These are phyloP conservation scores for Pseudozyma tsukubaensis DNA, from an alignment of 1,284 basidiomycete genomes.

Conservation along the genomic window DNA sequence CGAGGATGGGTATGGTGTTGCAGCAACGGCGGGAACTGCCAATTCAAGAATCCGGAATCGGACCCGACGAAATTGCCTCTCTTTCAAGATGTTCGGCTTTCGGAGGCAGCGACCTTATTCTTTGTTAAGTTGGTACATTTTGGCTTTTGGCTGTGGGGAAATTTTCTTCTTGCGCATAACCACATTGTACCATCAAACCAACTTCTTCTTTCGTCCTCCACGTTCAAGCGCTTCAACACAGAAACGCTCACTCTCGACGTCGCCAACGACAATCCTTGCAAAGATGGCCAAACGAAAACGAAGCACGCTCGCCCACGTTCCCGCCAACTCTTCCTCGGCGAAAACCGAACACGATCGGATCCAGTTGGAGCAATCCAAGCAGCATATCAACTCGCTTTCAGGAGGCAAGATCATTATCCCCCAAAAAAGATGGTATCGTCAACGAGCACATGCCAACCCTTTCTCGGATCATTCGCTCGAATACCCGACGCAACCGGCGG, in stretches of 20 bases:
- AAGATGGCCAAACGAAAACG: slow-evolving; percentile 45
- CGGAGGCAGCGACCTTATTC: background rate
- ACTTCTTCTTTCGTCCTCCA: background rate
- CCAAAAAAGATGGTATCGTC: slow-evolving; percentile 95
- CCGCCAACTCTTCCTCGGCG: slow-evolving; percentile 18
- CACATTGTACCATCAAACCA: background rate
- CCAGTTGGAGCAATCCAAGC: slow-evolving; percentile 39
- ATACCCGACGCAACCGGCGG: slow-evolving; percentile 83
- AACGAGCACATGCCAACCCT: slow-evolving; percentile 97
- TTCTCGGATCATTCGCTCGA: slow-evolving; percentile 94
- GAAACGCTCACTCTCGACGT: background rate
- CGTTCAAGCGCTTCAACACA: background rate
- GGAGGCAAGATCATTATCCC: slow-evolving; percentile 58
- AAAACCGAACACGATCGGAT: slow-evolving; percentile 43
- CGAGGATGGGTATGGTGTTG: background rate
- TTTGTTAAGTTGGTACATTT: slow-evolving; percentile 5
- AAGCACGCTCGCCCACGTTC: slow-evolving; percentile 29
- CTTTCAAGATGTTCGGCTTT: slow-evolving; percentile 2
- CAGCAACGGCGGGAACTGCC: background rate
- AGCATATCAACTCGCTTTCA: slow-evolving; percentile 54
- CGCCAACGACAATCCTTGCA: background rate
- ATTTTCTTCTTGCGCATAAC: background rate
- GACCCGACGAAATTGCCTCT: slow-evolving; percentile 12
- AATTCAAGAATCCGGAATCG: background rate
- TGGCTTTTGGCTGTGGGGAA: background rate